Evolutionary conservation across 2,329 filamentous ascomycete species (phyloP).

Genomic region (Ciborinia camelliae): DNA sequence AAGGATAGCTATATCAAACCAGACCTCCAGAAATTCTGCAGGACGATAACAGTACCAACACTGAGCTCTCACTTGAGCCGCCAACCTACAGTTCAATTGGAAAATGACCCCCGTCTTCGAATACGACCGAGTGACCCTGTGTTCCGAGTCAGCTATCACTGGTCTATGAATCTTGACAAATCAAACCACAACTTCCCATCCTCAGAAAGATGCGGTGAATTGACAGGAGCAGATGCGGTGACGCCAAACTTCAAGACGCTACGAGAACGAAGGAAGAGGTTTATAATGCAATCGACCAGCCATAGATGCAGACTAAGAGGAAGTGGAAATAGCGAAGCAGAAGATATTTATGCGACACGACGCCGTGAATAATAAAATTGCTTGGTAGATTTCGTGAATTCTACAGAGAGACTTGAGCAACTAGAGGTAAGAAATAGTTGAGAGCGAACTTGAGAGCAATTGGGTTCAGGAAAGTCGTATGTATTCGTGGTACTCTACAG

Average conservation of each 20-base stretch:
- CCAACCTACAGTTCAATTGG: conserved; percentile 4
- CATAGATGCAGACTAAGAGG: not conserved
- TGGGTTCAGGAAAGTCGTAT: not conserved
- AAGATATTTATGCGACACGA: not conserved
- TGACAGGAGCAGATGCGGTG: not conserved
- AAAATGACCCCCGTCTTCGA: conserved; percentile 7
- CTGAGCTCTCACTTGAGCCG: conserved; percentile 3
- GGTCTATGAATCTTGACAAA: conserved; percentile 1
- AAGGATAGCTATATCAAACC: not conserved
- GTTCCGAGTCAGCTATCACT: not conserved
- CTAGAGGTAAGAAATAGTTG: not conserved
- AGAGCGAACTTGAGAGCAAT: not conserved
- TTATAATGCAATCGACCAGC: not conserved
- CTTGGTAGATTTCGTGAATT: not conserved
- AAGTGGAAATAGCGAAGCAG: not conserved
- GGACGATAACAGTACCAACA: not conserved
- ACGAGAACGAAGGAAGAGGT: not conserved
- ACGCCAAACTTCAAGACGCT: not conserved
- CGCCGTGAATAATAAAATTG: not conserved
- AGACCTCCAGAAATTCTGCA: not conserved
- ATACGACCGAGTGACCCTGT: conserved; percentile 8
- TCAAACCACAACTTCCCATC: not conserved
- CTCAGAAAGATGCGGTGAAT: not conserved
- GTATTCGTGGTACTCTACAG: not conserved
- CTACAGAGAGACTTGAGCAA: not conserved